Conservation (phyloP, 1,284 basidiomycete genomes). For the Cryptococcus sp. region DNA sequence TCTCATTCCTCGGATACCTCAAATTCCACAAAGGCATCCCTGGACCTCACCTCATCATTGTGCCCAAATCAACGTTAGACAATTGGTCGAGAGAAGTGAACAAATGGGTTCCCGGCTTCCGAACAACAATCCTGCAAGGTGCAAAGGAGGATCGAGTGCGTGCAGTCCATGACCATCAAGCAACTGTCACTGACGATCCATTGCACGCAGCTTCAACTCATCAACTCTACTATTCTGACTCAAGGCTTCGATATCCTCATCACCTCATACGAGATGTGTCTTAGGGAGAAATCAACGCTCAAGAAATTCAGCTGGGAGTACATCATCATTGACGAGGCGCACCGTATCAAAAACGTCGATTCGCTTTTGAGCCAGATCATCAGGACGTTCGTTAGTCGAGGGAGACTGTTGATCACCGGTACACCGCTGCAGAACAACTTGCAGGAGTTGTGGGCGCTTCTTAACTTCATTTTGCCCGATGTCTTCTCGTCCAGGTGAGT, state of each 20-base stretch:
- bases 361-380: constrained; percentile 96
- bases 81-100: constrained; percentile 96
- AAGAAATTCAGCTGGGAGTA: constrained; percentile 98
- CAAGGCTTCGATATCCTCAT: constrained; percentile 94
- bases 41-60: constrained; percentile 92
- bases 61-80: constrained; percentile 96
- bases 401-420: constrained; percentile 91
- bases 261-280: constrained; percentile 96
- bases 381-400: constrained; percentile 83
- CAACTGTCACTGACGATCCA: constrained; percentile 7
- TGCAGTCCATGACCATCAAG: constrained; percentile 4
- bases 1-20: constrained; percentile 95
- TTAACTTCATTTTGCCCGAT: constrained; percentile 85
- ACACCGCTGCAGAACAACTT: constrained; percentile 97
- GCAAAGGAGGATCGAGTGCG: constrained; percentile 80
- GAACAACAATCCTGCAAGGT: constrained; percentile 78
- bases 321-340: constrained; percentile 98
- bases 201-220: constrained; percentile 63
- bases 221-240: constrained; percentile 74
- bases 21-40: constrained; percentile 74
- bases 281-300: constrained; percentile 88
- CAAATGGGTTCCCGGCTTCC: constrained; percentile 90
- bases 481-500: constrained; percentile 55
- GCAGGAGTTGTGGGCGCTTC: constrained; percentile 92
- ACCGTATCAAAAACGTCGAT: constrained; percentile 99